A percentile compares a stretch with the other conserved stretches of the same genome.
These are phyloP conservation scores for Pisolithus marmoratus DNA, from an alignment of 768 basidiomycete genomes.

Conservation along the genomic window DNA sequence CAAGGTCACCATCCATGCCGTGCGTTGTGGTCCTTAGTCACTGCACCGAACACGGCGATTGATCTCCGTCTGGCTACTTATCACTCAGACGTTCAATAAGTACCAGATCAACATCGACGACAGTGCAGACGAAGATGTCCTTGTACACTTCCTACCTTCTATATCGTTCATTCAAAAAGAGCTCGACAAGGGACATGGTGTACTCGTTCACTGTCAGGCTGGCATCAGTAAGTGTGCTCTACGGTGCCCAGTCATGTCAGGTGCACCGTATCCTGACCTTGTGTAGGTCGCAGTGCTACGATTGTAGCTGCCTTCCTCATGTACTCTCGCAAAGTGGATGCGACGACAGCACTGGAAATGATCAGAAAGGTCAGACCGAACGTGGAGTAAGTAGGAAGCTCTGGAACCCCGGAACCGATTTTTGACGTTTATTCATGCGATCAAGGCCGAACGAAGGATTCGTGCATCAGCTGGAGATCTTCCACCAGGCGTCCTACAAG, in stretches of 20 bases:
- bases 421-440: slow-evolving; percentile 1
- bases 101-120: slow-evolving; percentile 80
- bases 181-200: slow-evolving; percentile 65
- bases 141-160: slow-evolving; percentile 70
- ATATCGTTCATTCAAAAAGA: slow-evolving; percentile 83
- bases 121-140: slow-evolving; percentile 67
- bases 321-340: slow-evolving; percentile 56
- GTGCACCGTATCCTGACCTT: slow-evolving; percentile 4
- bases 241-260: neutral
- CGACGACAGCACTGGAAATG: slow-evolving; percentile 58
- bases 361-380: slow-evolving; percentile 62
- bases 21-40: slow-evolving; percentile 24
- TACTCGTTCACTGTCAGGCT: slow-evolving; percentile 88
- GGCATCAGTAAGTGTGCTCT: slow-evolving; percentile 64
- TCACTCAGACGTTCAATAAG: slow-evolving; percentile 64
- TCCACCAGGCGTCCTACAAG: slow-evolving; percentile 64
- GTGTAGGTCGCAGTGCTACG: slow-evolving; percentile 74
- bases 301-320: slow-evolving; percentile 88
- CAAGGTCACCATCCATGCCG: slow-evolving; percentile 59
- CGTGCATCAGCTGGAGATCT: slow-evolving; percentile 72
- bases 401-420: neutral
- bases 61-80: neutral
- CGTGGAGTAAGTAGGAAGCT: slow-evolving; percentile 51
- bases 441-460: slow-evolving; percentile 84
- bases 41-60: neutral